Base-by-base conservation (phyloP, 257 asterid species). In the Nyctanthes arbortristis region DNA sequence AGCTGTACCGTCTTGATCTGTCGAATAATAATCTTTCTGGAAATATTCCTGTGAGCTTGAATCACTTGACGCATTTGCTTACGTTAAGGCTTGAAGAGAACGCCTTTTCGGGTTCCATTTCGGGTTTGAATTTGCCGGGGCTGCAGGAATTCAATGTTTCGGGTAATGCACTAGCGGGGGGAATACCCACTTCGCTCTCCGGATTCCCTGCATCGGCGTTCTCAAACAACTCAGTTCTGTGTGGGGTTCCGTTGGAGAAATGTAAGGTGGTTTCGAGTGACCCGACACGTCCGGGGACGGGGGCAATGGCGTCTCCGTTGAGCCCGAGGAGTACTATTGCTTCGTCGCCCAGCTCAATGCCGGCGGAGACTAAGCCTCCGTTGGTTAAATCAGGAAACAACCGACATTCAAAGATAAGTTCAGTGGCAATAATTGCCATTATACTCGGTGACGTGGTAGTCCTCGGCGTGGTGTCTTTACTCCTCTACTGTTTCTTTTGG, bases 131-230 rank as follows among this genome's bases (percentile, higher is more conserved):
- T 5, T 24, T 87, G 16, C 84, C 79, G 0, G 82, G 70, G 39
- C 76, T 93, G 57, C 92, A 85, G 72, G 96, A 91, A 31, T 91
- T 93, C 63, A 93, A 93, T 13, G 90, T 88, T 27, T 91, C 97
- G 0, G 85, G 88, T 0, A 93, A 93, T 18, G 64, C 75, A 39
- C 64, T 84, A 5, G 57, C 74, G 1, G 84, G 97, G 7, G 62
- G 70, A 52, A 84, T 89, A 47, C 98, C 97, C 39, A 12, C 9
- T 65, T 81, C 87, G 0, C 82, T 93, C 2, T 83, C 96, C 25
- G 73, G 75, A 14, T 91, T 87, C 66, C 87, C 90, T 0, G 57
- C 61, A 27, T 69, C 96, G 1, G 79, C 96, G 12, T 93, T 91
- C 71, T 12, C 22, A 45, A 43, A 67, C 29, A 93, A 93, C 77